A percentile compares a stretch with the other conserved stretches of the same genome.
phyloP scores from a whole-genome alignment of 768 basidiomycete species.

The Tulasnella sp. region DNA sequence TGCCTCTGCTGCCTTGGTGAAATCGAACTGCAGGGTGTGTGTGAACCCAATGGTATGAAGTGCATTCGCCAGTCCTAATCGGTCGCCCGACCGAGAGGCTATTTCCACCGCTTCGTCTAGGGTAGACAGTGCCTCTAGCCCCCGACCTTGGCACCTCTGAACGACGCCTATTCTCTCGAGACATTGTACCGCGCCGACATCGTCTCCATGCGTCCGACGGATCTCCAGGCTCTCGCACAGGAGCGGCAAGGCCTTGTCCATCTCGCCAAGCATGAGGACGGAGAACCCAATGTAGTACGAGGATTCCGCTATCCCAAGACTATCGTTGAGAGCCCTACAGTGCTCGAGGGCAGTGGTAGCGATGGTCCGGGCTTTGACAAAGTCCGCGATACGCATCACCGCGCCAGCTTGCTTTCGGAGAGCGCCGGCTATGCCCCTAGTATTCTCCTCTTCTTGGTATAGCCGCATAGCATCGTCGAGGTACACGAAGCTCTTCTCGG shows the following conservation, averaged over 20 bases:
- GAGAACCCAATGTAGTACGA: neutral
- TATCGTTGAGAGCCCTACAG: neutral
- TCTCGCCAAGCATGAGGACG: neutral
- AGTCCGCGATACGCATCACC: neutral
- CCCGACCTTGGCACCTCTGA: neutral
- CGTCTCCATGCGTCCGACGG: neutral
- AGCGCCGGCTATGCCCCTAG: neutral
- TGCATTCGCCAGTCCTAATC: neutral
- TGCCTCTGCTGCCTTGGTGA: neutral
- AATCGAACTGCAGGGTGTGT: neutral
- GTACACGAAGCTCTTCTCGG: neutral
- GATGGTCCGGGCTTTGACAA: neutral
- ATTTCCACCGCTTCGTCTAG: neutral
- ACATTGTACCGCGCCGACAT: neutral
- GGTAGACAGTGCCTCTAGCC: neutral
- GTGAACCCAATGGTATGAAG: neutral
- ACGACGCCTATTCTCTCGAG: neutral
- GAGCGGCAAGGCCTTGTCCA: neutral
- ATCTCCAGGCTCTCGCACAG: neutral
- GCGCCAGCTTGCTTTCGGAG: neutral
- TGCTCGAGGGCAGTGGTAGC: neutral
- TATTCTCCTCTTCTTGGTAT: neutral
- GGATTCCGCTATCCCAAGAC: neutral
- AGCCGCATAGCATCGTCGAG: neutral
- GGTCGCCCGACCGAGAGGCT: neutral